Percentiles rank a stretch among this genome's conserved stretches.
Conservation (phyloP, 1,284 basidiomycete genomes). For the Fomitopsis betulina region DNA sequence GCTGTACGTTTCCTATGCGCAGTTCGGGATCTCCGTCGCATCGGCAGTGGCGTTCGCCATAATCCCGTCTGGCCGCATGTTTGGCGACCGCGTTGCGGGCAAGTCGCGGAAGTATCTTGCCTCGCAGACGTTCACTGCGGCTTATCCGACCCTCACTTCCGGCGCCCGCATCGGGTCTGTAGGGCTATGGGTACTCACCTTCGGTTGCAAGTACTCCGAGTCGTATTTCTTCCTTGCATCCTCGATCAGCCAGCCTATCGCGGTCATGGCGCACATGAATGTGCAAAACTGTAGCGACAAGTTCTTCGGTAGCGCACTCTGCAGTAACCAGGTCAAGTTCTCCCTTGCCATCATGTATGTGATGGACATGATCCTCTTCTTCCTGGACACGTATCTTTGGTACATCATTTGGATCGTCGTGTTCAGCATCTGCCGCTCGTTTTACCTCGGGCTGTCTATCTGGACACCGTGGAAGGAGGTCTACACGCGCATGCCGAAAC, state of each 20-base stretch:
- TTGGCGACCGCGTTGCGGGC: slow-evolving; percentile 92
- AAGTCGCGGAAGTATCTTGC: slow-evolving; percentile 94
- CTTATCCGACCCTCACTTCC: slow-evolving; percentile 75
- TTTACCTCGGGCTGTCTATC: slow-evolving; percentile 87
- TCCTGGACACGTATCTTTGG: slow-evolving; percentile 97
- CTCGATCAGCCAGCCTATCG: slow-evolving; percentile 88
- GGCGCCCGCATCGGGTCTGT: slow-evolving; percentile 76
- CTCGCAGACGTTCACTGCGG: slow-evolving; percentile 94
- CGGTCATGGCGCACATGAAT: slow-evolving; percentile 89
- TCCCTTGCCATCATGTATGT: slow-evolving; percentile 93
- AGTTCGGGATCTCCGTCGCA: slow-evolving; percentile 84
- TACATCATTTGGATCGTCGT: slow-evolving; percentile 96
- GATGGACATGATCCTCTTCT: slow-evolving; percentile 94
- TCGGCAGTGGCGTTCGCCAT: slow-evolving; percentile 78
- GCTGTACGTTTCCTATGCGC: slow-evolving; percentile 83
- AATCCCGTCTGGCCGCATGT: slow-evolving; percentile 90
- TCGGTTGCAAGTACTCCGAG: slow-evolving; percentile 89
- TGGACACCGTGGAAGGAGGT: slow-evolving; percentile 98
- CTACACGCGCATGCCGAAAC: slow-evolving; percentile 90
- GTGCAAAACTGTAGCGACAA: slow-evolving; percentile 84
- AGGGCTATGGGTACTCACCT: slow-evolving; percentile 85
- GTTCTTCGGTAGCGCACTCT: slow-evolving; percentile 74
- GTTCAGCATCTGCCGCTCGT: slow-evolving; percentile 87
- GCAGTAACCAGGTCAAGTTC: slow-evolving; percentile 87
- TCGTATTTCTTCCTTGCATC: slow-evolving; percentile 95